Evolutionary conservation across 1,139 yeast genomes (phyloP).

Genomic region (Yamadazyma jaroonii): DNA sequence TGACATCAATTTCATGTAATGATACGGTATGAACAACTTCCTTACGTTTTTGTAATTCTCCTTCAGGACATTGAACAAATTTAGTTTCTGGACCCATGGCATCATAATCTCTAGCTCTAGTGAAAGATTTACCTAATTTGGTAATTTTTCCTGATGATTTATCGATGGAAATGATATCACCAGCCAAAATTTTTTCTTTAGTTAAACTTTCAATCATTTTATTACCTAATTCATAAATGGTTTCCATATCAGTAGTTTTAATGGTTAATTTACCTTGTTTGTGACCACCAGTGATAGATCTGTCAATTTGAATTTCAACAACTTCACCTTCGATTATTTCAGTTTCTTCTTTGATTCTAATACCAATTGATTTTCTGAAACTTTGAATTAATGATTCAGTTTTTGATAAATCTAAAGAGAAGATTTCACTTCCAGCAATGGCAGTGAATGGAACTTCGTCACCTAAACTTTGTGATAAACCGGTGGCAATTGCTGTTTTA

Average conservation of each 20-base stretch:
- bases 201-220: slow-evolving; percentile 97
- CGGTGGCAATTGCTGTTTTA: slow-evolving; percentile 98
- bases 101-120: slow-evolving; percentile 96
- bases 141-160: slow-evolving; percentile 93
- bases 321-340: slow-evolving; percentile 98
- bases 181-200: slow-evolving; percentile 94
- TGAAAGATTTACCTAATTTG: slow-evolving; percentile 90
- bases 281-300: slow-evolving; percentile 95
- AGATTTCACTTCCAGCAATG: slow-evolving; percentile 90
- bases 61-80: slow-evolving; percentile 98
- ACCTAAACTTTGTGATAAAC: slow-evolving; percentile 86
- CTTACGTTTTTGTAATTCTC: slow-evolving; percentile 93
- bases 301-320: slow-evolving; percentile 95
- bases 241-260: slow-evolving; percentile 98
- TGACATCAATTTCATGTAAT: slow-evolving; percentile 95
- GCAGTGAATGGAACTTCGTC: slow-evolving; percentile 94
- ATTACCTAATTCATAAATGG: slow-evolving; percentile 93
- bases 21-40: slow-evolving; percentile 96
- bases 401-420: slow-evolving; percentile 85
- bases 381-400: slow-evolving; percentile 97
- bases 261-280: slow-evolving; percentile 97
- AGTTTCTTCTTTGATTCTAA: slow-evolving; percentile 93
- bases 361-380: slow-evolving; percentile 92
- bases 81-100: slow-evolving; percentile 99
- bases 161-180: slow-evolving; percentile 94